phyloP scores from a whole-genome alignment of 768 basidiomycete species.

The Exidia glandulosa region DNA sequence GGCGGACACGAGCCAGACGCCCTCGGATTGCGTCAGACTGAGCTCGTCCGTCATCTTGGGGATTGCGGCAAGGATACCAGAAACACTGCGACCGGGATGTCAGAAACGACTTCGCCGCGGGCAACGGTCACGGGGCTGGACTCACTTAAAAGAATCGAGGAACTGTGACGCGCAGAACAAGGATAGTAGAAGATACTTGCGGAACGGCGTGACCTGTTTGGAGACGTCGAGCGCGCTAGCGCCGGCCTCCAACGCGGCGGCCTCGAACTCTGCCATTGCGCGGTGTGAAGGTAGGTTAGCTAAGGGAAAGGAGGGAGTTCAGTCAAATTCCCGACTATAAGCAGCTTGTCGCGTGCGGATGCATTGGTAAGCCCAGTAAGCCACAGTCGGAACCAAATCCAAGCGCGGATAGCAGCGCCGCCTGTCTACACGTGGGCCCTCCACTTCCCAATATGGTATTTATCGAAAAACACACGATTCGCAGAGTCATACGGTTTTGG shows the following conservation, averaged over 20 bases:
- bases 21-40: constrained; percentile 14
- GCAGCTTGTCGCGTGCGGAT: too few species aligned
- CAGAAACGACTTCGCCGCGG: constrained; percentile 28
- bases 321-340: background rate
- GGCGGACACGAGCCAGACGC: constrained; percentile 32
- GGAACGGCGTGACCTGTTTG: background rate
- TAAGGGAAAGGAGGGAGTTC: background rate
- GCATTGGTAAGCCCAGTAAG: too few species aligned
- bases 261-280: background rate
- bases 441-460: too few species aligned
- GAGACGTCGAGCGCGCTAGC: background rate
- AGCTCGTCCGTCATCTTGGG: constrained; percentile 2
- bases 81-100: background rate
- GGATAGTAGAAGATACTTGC: constrained; percentile 21
- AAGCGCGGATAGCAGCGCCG: too few species aligned
- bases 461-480: too few species aligned
- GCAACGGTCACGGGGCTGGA: constrained; percentile 16
- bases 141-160: constrained; percentile 33
- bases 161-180: constrained; percentile 33
- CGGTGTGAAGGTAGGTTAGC: background rate
- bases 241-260: background rate
- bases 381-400: too few species aligned
- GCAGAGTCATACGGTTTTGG: too few species aligned
- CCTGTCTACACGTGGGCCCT: too few species aligned
- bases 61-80: background rate